Percentiles rank a stretch among this genome's conserved stretches.
Evolutionary conservation across 208 protist genomes (phyloP).

Genomic region (Crithidia expoeki): DNA sequence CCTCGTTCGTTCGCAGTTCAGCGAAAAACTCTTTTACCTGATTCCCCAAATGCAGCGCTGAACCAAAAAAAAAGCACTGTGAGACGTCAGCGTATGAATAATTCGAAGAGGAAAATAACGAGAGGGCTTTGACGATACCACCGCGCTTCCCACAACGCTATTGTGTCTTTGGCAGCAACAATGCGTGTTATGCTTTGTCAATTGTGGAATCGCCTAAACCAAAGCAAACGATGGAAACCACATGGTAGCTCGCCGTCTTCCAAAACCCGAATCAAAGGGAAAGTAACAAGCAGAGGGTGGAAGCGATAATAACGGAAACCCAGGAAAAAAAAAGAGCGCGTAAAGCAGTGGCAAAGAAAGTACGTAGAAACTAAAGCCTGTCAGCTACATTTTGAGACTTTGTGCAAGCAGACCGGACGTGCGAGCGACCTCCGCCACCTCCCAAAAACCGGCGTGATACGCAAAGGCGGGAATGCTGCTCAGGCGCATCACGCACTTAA

Average conservation of each 20-base stretch:
- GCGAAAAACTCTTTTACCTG: no score
- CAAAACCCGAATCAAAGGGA: not conserved
- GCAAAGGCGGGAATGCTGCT: slow-evolving; percentile 34
- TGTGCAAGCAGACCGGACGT: slow-evolving; percentile 25
- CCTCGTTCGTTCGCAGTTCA: no score
- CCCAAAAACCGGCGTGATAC: slow-evolving; percentile 46
- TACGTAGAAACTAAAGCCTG: no score
- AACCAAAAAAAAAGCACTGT: no score
- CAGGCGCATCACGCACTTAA: slow-evolving; percentile 50
- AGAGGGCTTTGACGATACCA: not conserved
- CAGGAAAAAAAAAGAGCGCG: slow-evolving; percentile 24
- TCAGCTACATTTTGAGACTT: slow-evolving; percentile 27
- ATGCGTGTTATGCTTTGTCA: no score
- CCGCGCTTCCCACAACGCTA: no score
- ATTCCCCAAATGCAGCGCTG: no score
- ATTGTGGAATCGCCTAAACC: no score
- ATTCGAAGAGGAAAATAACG: not conserved
- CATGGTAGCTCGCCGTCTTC: no score
- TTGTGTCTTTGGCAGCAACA: no score
- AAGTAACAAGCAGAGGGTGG: not conserved
- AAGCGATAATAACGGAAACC: slow-evolving; percentile 5
- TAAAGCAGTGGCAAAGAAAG: not conserved
- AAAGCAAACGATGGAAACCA: not conserved
- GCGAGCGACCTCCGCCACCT: slow-evolving; percentile 35
- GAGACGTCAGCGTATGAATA: no score